phyloP scores from a whole-genome alignment of 306 rosid species.

The Cicer cuneatum region DNA sequence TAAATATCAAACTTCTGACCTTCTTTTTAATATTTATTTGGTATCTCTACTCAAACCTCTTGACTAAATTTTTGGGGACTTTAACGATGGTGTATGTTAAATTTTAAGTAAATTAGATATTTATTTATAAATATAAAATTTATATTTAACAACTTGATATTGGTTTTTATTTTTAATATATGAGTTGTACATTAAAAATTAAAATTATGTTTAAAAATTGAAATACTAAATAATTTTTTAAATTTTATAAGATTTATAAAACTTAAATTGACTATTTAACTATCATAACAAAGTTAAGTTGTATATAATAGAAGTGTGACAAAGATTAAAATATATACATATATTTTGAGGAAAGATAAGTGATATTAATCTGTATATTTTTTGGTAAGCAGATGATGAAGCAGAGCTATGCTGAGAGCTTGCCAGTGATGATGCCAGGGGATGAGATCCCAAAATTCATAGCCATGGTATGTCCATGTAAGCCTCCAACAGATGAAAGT shows the following conservation, averaged over 20 bases:
- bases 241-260: background rate
- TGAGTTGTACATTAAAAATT: background rate
- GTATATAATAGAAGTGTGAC: background rate
- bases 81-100: background rate
- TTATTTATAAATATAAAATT: too few species aligned
- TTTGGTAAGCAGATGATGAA: conserved; percentile 51
- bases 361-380: conserved; percentile 6
- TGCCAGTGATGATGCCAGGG: conserved; percentile 88
- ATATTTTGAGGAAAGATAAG: background rate
- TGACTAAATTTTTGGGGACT: too few species aligned
- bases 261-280: background rate
- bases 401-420: conserved; percentile 47
- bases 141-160: too few species aligned
- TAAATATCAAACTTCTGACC: too few species aligned
- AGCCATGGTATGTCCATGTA: conserved; percentile 73
- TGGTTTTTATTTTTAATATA: background rate
- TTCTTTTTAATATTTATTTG: too few species aligned
- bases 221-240: background rate
- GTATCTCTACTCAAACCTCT: too few species aligned
- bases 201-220: background rate
- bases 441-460: conserved; percentile 77
- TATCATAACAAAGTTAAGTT: background rate
- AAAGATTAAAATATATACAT: background rate
- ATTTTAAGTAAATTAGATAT: background rate
- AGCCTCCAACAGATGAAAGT: conserved; percentile 56